These are phyloP conservation scores for Aspergillus neotritici DNA, from an alignment of 2,329 filamentous ascomycete genomes.

Conservation along the genomic window DNA sequence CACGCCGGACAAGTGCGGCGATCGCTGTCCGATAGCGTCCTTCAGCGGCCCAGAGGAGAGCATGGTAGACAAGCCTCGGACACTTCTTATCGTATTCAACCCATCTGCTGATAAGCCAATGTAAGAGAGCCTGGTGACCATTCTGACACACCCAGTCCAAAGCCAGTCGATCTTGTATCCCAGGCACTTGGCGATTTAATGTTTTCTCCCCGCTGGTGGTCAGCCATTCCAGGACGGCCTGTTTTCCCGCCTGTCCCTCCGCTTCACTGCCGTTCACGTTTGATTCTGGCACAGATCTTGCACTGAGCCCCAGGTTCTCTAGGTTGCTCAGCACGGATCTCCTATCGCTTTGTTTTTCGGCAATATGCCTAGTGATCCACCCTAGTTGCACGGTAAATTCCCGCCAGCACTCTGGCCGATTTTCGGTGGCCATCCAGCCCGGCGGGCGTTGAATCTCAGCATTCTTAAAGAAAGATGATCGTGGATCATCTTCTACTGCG, in stretches of 20 bases:
- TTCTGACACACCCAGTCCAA: constrained; percentile 13
- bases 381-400: constrained; percentile 18
- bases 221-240: constrained; percentile 15
- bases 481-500: constrained; percentile 11
- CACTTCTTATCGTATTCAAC: constrained; percentile 5
- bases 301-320: not conserved
- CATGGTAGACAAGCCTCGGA: constrained; percentile 5
- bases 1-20: constrained; percentile 10
- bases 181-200: constrained; percentile 3
- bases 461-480: constrained; percentile 6
- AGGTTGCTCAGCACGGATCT: constrained; percentile 6
- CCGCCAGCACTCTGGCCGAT: constrained; percentile 12
- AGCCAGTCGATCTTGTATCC: constrained; percentile 1
- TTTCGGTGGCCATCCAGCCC: constrained; percentile 7
- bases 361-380: constrained; percentile 22
- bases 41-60: constrained; percentile 11
- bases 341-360: constrained; percentile 1
- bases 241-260: not conserved
- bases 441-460: not conserved
- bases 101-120: constrained; percentile 18
- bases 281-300: not conserved
- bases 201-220: constrained; percentile 7
- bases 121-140: constrained; percentile 7
- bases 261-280: not conserved
- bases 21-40: constrained; percentile 10